Percentiles rank a stretch among this genome's conserved stretches.
phyloP scores from a whole-genome alignment of 2,329 filamentous ascomycete species.

The Aspergillus uvarum region DNA sequence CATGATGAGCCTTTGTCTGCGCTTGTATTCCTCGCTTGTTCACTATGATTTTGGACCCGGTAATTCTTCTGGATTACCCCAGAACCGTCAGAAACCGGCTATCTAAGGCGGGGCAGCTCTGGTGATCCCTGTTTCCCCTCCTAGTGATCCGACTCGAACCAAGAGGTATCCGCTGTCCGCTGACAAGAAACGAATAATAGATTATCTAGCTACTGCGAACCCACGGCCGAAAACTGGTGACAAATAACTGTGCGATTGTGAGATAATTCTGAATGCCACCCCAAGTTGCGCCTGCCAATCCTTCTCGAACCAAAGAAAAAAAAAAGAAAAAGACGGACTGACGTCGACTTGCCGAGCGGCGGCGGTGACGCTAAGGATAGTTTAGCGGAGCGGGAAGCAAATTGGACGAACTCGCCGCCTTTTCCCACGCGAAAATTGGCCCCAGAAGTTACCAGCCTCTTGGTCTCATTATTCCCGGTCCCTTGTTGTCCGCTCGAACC shows the following conservation, averaged over 20 bases:
- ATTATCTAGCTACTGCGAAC: background rate
- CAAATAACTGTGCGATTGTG: background rate
- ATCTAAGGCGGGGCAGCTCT: background rate
- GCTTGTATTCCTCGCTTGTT: conserved; percentile 5
- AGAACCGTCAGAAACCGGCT: background rate
- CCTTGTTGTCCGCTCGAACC: conserved; percentile 19
- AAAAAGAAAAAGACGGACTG: background rate
- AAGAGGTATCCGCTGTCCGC: background rate
- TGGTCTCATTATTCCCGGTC: conserved; percentile 19
- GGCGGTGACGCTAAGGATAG: conserved; percentile 16
- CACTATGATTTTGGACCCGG: background rate
- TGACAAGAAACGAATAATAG: background rate
- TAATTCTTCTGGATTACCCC: background rate
- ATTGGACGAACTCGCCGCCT: conserved; percentile 14
- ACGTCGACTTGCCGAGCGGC: conserved; percentile 10
- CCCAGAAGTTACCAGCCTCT: conserved; percentile 31
- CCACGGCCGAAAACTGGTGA: background rate
- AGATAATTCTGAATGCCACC: background rate
- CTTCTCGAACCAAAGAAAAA: conserved; percentile 6
- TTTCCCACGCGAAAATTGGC: conserved; percentile 24
- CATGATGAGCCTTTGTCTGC: conserved; percentile 7
- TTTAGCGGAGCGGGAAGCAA: conserved; percentile 22
- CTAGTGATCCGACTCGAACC: background rate
- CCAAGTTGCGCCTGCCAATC: conserved; percentile 11
- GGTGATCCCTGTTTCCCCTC: background rate